phyloP scores from a whole-genome alignment of 208 protist species.

The Wallacemonas sp. region DNA sequence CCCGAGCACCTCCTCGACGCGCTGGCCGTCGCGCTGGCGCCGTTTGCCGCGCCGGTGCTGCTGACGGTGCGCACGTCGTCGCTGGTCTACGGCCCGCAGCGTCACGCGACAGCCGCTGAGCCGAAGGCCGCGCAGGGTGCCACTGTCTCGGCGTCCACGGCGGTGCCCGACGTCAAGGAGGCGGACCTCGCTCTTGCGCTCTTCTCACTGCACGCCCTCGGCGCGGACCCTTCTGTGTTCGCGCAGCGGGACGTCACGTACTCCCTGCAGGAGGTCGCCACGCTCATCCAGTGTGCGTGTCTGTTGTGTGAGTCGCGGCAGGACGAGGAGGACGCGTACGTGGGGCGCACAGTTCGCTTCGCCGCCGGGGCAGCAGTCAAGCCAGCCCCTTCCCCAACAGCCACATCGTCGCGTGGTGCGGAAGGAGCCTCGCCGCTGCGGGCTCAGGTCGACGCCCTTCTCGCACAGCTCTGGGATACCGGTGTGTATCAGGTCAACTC shows the following conservation, averaged over 20 bases:
- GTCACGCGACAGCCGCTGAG: neutral
- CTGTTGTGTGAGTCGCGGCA: conserved; percentile 7
- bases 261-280: conserved; percentile 17
- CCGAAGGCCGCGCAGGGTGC: neutral
- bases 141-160: neutral
- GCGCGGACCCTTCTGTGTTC: conserved; percentile 10
- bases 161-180: neutral
- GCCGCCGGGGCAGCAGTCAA: neutral
- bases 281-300: conserved; percentile 11
- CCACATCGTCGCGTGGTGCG: neutral
- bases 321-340: conserved; percentile 15
- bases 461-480: conserved; percentile 10
- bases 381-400: neutral
- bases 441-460: conserved; percentile 10
- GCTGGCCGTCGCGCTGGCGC: conserved; percentile 14
- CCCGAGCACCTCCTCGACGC: conserved; percentile 23
- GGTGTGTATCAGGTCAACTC: conserved; percentile 13
- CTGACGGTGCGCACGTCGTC: conserved; percentile 1
- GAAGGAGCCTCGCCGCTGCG: neutral
- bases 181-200: conserved; percentile 12
- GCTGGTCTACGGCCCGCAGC: neutral
- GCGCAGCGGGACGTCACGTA: conserved; percentile 22
- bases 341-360: conserved; percentile 7
- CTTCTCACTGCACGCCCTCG: conserved; percentile 20
- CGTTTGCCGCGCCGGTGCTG: conserved; percentile 13